phyloP scores from a whole-genome alignment of 768 basidiomycete genomes.

The Leccinum fibrillosum region DNA sequence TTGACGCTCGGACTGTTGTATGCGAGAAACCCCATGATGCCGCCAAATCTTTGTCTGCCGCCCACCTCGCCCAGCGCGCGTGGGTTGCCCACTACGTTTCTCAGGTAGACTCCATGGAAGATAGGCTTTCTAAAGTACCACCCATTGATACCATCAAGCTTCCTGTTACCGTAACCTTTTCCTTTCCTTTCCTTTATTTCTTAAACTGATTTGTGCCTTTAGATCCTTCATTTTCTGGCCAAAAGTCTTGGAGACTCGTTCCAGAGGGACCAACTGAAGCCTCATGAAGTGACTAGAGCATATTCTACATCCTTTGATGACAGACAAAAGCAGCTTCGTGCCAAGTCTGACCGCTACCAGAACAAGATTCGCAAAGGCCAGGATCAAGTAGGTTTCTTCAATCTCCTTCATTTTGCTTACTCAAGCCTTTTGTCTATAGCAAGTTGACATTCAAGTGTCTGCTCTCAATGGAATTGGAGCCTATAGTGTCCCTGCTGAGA shows the following conservation, averaged over 20 bases:
- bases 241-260: constrained; percentile 25
- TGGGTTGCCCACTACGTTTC: constrained; percentile 32
- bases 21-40: constrained; percentile 5
- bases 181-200: not conserved
- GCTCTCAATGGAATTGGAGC: constrained; percentile 15
- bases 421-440: constrained; percentile 9
- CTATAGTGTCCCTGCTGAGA: constrained; percentile 21
- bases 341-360: constrained; percentile 25
- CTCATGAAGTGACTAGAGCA: constrained; percentile 20
- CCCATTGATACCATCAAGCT: constrained; percentile 28
- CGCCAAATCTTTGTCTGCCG: constrained; percentile 1
- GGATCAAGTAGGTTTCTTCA: constrained; percentile 35
- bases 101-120: constrained; percentile 21
- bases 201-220: not conserved
- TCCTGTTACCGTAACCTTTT: constrained; percentile 15
- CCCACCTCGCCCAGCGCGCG: constrained; percentile 27
- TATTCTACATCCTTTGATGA: constrained; percentile 16
- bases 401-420: not conserved
- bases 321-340: constrained; percentile 13
- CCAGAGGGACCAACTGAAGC: constrained; percentile 27
- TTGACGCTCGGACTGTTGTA: not conserved
- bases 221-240: constrained; percentile 28
- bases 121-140: constrained; percentile 17
- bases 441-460: constrained; percentile 23
- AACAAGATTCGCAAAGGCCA: constrained; percentile 27